Evolutionary conservation across 2,329 filamentous ascomycete species (phyloP), one percentile per base, ranked within the genome.

Genomic region (Colletotrichum coccodes): DNA sequence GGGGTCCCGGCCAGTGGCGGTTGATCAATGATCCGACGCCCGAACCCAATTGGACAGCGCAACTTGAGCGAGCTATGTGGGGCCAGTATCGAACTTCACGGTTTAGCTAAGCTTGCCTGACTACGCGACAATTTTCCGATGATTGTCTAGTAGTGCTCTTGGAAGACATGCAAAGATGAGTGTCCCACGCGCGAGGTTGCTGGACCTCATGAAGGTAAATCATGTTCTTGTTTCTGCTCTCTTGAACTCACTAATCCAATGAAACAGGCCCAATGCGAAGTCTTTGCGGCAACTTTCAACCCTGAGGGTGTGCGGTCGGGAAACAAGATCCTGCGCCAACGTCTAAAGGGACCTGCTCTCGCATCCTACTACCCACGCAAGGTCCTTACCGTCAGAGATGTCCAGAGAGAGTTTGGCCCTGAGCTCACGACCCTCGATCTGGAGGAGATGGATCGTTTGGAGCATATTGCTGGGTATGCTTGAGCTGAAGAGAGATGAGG

Each of bases 271-370:
- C 94, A 95, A 91, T 97, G 94, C 87, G 90, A 91, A 79, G 89
- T 98, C 83, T 99, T 98, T 86, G 91, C 91, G 76, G 93, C 92
- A 58, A 95, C 91, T 60, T 98, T 91, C 86, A 99, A 99, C 82
- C 96, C 96, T 30, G 87, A 94, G 63, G 85, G 90, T 73, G 80
- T 92, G 70, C 93, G 96, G 71, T 89, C 94, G 74, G 96, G 96
- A 76, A 98, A 96, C 84, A 97, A 96, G 82, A 86, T 99, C 79
- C 86, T 99, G 69, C 93, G 95, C 76, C 93, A 98, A 80, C 90
- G 95, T 76, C 85, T 98, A 71, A 90, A 89, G 76, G 96, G 96
- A n/a, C 93, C 94, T 34, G 84, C 92, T 0, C 83, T 98, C 72
- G 92, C 91, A 44, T 87, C 93, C 66, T 99, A 98, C 86, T 99